Conservation (phyloP, 306 rosid genomes). For the Casuarina glauca region DNA sequence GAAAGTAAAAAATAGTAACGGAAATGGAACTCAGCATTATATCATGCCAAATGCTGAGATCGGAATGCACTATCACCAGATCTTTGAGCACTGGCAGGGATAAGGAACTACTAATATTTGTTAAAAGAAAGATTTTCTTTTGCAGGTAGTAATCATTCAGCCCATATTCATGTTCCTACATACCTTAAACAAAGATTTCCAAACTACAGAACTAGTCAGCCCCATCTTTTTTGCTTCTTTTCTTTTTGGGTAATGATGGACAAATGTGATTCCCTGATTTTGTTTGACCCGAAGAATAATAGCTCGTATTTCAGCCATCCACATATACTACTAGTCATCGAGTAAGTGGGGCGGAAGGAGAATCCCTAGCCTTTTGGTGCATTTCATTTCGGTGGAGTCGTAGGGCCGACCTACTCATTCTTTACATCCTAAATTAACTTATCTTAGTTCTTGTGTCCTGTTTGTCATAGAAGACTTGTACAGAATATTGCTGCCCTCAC, state of each 20-base stretch:
- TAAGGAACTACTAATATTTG: not conserved
- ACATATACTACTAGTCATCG: constrained; percentile 12
- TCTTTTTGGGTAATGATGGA: not conserved
- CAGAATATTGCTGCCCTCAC: not conserved
- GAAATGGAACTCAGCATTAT: not conserved
- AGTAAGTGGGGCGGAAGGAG: constrained; percentile 17
- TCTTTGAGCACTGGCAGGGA: not conserved
- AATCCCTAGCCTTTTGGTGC: constrained; percentile 10
- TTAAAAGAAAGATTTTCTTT: not conserved
- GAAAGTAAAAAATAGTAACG: too few species aligned
- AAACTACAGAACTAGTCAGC: not conserved
- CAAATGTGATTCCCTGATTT: constrained; percentile 15
- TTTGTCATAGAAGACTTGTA: not conserved
- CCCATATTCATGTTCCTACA: constrained; percentile 8
- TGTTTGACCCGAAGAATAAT: not conserved
- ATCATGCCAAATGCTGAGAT: not conserved
- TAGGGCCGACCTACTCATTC: not conserved
- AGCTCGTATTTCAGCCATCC: constrained; percentile 13
- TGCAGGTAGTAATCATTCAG: constrained; percentile 22
- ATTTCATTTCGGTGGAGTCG: constrained; percentile 6
- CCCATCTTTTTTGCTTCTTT: too few species aligned
- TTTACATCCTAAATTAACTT: not conserved
- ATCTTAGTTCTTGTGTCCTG: not conserved
- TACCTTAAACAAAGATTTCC: constrained; percentile 7
- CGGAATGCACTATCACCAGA: not conserved